phyloP scores from a whole-genome alignment of 1,284 basidiomycete species.

The Takashimella koratensis region DNA sequence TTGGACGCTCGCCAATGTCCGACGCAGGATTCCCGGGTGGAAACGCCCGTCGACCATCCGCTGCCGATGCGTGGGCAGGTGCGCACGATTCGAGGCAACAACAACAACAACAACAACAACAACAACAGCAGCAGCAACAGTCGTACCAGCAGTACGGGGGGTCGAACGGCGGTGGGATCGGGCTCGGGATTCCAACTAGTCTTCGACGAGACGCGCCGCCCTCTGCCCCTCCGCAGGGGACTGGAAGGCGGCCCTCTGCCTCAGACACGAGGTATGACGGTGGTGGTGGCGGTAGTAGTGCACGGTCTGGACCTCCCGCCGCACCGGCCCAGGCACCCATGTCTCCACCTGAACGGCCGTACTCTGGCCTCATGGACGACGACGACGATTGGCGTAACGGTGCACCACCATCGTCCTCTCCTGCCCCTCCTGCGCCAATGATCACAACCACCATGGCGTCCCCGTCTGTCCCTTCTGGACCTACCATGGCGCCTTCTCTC shows the following conservation, averaged over 20 bases:
- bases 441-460: slow-evolving; percentile 38
- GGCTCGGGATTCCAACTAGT: neutral
- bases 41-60: neutral
- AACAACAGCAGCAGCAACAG: neutral
- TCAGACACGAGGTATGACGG: neutral
- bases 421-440: slow-evolving; percentile 15
- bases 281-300: neutral
- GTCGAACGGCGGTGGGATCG: neutral
- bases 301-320: neutral
- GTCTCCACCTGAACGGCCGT: neutral
- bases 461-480: slow-evolving; percentile 19
- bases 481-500: neutral
- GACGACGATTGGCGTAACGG: neutral
- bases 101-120: slow-evolving; percentile 6
- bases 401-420: neutral
- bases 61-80: neutral
- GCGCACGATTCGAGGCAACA: slow-evolving; percentile 5
- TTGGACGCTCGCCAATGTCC: slow-evolving; percentile 25
- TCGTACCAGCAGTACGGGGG: neutral
- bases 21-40: neutral
- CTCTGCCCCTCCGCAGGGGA: neutral
- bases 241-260: neutral
- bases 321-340: neutral
- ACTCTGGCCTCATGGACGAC: neutral
- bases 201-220: neutral